Evolutionary conservation across 441 rosid genomes (phyloP).

Genomic region (Pelargonium citronellum): DNA sequence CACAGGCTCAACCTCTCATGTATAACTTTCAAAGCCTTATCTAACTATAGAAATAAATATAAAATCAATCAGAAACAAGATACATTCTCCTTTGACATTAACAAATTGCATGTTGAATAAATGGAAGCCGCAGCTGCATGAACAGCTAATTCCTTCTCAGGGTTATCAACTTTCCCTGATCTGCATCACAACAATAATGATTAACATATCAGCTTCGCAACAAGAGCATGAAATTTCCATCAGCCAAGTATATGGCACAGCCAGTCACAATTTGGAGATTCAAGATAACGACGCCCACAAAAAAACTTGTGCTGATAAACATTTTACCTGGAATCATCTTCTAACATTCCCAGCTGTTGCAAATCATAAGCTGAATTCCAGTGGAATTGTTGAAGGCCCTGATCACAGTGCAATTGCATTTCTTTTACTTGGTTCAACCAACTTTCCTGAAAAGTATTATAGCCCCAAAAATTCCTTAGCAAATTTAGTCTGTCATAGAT

Average conservation of each 20-base stretch:
- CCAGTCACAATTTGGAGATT: too few species aligned
- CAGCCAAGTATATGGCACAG: constrained; percentile 1
- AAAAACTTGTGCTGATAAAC: background rate
- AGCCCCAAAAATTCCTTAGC: constrained; percentile 14
- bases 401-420: constrained; percentile 67
- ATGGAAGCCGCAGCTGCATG: constrained; percentile 95
- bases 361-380: constrained; percentile 31
- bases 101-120: constrained; percentile 71
- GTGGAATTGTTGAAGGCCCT: constrained; percentile 56
- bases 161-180: constrained; percentile 34
- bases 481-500: background rate
- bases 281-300: background rate
- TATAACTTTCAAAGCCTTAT: background rate
- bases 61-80: constrained; percentile 43
- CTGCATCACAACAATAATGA: constrained; percentile 32
- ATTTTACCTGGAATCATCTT: constrained; percentile 40
- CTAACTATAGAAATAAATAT: background rate
- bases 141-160: constrained; percentile 56
- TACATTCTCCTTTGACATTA: constrained; percentile 60
- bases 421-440: constrained; percentile 69
- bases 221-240: background rate
- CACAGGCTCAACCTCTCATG: background rate
- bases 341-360: constrained; percentile 37
- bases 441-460: constrained; percentile 47
- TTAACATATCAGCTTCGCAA: constrained; percentile 6